These are phyloP conservation scores for Paragyromitra xinjiangensis DNA, from an alignment of 495 filamentous ascomycete species.

Conservation along the genomic window DNA sequence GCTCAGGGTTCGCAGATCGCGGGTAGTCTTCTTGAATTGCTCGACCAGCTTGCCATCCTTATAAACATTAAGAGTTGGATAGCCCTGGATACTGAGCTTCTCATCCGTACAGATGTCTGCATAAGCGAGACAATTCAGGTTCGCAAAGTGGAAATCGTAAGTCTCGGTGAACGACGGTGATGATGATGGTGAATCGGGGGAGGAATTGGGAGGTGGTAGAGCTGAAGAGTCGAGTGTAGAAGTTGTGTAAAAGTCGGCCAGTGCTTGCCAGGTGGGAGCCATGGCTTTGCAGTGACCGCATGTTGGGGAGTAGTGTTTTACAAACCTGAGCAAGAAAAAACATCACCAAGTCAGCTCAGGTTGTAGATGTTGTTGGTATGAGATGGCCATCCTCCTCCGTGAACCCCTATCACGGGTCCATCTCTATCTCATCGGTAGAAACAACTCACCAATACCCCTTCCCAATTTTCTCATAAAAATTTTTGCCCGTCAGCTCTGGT, in stretches of 20 bases:
- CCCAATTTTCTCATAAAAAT: constrained; percentile 51
- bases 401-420: constrained; percentile 22
- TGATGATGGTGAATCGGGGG: constrained; percentile 54
- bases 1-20: constrained; percentile 43
- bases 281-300: constrained; percentile 76
- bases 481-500: constrained; percentile 50
- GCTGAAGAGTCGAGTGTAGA: constrained; percentile 63
- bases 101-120: constrained; percentile 71
- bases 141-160: constrained; percentile 90
- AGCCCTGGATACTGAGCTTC: constrained; percentile 70
- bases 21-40: constrained; percentile 53
- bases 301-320: constrained; percentile 76
- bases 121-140: constrained; percentile 82
- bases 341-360: constrained; percentile 35
- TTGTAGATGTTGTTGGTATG: not conserved
- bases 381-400: constrained; percentile 21
- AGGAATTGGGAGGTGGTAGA: constrained; percentile 56
- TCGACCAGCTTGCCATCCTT: constrained; percentile 78
- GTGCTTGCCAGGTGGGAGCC: constrained; percentile 87
- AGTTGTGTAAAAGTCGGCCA: constrained; percentile 98
- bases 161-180: constrained; percentile 67
- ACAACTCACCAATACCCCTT: constrained; percentile 56
- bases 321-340: constrained; percentile 66
- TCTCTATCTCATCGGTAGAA: constrained; percentile 8
- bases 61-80: constrained; percentile 80